A percentile compares a stretch with the other conserved stretches of the same genome.
Evolutionary conservation across 179 eudicot species (phyloP).

Genomic region (Camellia oleifera): DNA sequence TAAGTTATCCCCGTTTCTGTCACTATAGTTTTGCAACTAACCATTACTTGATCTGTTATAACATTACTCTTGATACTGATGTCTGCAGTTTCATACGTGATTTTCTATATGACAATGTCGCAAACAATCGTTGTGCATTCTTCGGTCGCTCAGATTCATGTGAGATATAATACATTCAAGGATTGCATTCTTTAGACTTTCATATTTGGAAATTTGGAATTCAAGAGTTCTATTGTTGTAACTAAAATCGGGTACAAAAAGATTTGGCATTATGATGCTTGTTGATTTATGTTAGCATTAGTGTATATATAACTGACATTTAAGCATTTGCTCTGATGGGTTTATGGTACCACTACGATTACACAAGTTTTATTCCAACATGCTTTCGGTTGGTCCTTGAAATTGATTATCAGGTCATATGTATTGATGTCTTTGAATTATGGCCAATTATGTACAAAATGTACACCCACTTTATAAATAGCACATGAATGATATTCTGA

Average conservation of each 20-base stretch:
- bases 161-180: slow-evolving; percentile 40
- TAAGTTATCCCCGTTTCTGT: slow-evolving; percentile 33
- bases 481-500: no score
- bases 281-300: neutral
- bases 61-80: slow-evolving; percentile 2
- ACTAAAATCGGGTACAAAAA: neutral
- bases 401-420: no score
- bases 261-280: slow-evolving; percentile 1
- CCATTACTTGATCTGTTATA: neutral
- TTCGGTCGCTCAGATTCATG: slow-evolving; percentile 96
- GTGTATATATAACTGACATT: no score
- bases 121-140: slow-evolving; percentile 75
- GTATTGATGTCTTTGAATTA: no score
- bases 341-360: no score
- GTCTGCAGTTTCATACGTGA: slow-evolving; percentile 76
- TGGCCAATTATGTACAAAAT: no score
- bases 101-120: slow-evolving; percentile 85
- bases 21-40: neutral
- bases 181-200: no score
- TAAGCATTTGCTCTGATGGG: no score
- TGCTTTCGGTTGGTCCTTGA: no score
- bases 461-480: no score
- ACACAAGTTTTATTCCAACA: no score
- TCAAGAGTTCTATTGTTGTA: neutral
- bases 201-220: no score